Base-by-base conservation (phyloP, 2,329 filamentous ascomycete species). In the Decorospora gaudefroyi region DNA sequence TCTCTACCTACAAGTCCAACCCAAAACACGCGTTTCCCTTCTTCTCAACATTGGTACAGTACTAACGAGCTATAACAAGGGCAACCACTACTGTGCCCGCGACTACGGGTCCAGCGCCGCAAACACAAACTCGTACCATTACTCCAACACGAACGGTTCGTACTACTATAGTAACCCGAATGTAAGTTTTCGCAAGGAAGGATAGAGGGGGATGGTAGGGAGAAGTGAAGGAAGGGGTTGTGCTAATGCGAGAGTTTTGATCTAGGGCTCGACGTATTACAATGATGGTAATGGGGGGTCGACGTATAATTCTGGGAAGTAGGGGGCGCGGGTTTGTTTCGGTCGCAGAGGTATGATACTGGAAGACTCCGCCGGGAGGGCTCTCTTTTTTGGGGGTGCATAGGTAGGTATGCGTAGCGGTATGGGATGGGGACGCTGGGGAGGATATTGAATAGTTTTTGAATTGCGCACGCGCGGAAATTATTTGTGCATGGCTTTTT, bases 141-240 rank as follows among this genome's bases (percentile, higher is more conserved):
- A 73, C 52, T 71, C 68, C 49, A 73, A 72, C 49, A 51, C 15
- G 9, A 8, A 47, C 13, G 44, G 44, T 49, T 63, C 64, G 4
- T 73, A 72, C 54, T 69, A 72, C 44, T 73, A 73, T 53, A 70
- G 65, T 49, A 73, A 72, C 49, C 19, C 44, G 4, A 30, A 52
- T 13, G 46, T 52, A 23, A 28, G 42, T 32, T n/a, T n/a, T n/a
- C n/a, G n/a, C 29, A 22, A 31, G 5, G 4, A 15, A 8, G 15
- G n/a, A 12, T 13, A 15, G n/a, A 28, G 12, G 26, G 12, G 67
- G 26, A 4, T 28, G 12, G 6, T 13, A 28, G 11, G n/a, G 15
- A 13, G n/a, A 13, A 28, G 10, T 28, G 26, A 13, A 28, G 1
- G 6, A 30, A 9, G 5, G 8, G 5, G 1, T 6, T 23, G 0